Evolutionary conservation across 2,329 filamentous ascomycete genomes (phyloP), one percentile per base, ranked within the genome.

Genomic region (Colletotrichum simmondsii): DNA sequence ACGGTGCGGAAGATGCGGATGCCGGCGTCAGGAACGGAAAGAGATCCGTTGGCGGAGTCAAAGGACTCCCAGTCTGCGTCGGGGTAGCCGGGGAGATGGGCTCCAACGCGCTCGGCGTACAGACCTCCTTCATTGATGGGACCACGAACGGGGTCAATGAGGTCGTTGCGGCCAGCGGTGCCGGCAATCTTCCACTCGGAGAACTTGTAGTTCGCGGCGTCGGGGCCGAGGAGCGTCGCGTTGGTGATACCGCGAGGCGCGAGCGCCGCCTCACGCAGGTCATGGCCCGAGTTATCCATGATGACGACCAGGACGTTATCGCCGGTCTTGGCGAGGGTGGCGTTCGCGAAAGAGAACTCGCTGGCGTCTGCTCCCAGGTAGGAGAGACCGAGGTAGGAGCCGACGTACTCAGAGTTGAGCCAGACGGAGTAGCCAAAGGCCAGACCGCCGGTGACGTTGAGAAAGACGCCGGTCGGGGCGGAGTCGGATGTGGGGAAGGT

Each of bases 211-310:
- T 74, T 68, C 1, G 74, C 28, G 10, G 73, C 68, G 4, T 75
- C 74, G 3, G 80, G 76, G 0, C 83, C 84, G n/a, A 87, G 54
- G 1, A 90, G 84, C 1, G 85, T 87, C 0, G 87, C 88, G 35
- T 87, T 86, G 59, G 83, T 83, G 75, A 90, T 89, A 5, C 89
- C 89, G 56, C 88, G 81, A 10, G 87, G 83, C 19, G 86, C 83
- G 4, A 85, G 81, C 5, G 87, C 87, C 0, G 81, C 83, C 1
- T 82, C 82, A 0, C 85, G 86, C 30, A 89, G 83, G 62, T 91
- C 89, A 76, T 92, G 88, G 11, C 90, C 90, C 22, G 87, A 89
- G 80, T 91, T 86, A 76, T 92, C 88, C 79, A 90, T 87, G 28
- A 91, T 81, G 4, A 91, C 80, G n/a, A 90, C 84, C 6, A 91